Conservation (phyloP, 2,329 filamentous ascomycete genomes). For the Colletotrichum scovillei region DNA sequence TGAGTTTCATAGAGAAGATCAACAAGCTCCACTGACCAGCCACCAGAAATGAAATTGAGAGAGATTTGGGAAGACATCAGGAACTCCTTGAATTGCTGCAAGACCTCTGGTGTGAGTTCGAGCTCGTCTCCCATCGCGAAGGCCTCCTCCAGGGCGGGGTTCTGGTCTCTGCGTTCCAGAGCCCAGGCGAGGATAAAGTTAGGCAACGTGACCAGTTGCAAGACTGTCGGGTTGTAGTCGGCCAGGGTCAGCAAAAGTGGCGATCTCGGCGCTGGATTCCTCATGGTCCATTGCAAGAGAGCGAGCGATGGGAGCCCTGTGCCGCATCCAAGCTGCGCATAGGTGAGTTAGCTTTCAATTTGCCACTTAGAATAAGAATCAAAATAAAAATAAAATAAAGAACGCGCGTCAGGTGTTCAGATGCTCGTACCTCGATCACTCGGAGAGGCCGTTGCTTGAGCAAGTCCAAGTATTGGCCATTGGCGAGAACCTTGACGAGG, state of each 20-base stretch:
- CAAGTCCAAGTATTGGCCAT: conserved; percentile 49
- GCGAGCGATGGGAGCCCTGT: conserved; percentile 79
- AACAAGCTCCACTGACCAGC: conserved; percentile 76
- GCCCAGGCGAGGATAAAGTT: conserved; percentile 81
- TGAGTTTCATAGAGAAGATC: conserved; percentile 61
- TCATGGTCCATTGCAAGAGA: conserved; percentile 72
- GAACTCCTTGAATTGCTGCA: conserved; percentile 67
- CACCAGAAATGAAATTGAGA: conserved; percentile 78
- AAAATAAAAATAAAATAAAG: too few relatives aligned
- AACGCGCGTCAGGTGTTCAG: conserved; percentile 11
- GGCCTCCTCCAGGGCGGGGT: conserved; percentile 54
- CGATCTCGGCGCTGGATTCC: conserved; percentile 40
- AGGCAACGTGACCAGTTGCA: conserved; percentile 82
- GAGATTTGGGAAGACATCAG: conserved; percentile 63
- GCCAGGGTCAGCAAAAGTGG: conserved; percentile 73
- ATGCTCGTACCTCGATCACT: conserved; percentile 64
- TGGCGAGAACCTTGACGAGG: conserved; percentile 74
- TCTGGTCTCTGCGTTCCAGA: conserved; percentile 53
- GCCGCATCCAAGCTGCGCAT: conserved; percentile 77
- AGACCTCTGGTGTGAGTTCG: conserved; percentile 69
- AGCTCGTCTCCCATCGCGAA: conserved; percentile 69
- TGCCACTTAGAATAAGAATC: not conserved
- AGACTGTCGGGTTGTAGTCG: conserved; percentile 84
- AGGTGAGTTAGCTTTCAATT: conserved; percentile 39
- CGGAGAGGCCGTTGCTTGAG: conserved; percentile 50